Base-by-base conservation (phyloP, 2,329 filamentous ascomycete species). In the Ilyonectria destructans region DNA sequence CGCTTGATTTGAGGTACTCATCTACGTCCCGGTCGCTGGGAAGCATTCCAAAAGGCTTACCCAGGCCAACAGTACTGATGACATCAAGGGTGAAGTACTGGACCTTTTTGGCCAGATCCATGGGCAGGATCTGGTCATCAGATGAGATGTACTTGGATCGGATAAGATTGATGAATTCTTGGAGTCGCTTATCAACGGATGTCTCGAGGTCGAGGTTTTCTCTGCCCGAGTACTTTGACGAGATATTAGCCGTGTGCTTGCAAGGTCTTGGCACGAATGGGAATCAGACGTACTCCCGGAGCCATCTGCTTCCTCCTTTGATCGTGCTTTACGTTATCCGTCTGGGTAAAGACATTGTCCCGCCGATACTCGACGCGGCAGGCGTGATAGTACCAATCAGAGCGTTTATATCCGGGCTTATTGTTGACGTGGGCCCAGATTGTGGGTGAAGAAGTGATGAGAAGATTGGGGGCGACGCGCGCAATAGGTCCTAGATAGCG, bases 51-150 rank as follows among this genome's bases (percentile, higher is more conserved):
- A 87, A 88, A 0, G 83, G 57, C 15, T 81, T 77, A n/a, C 87
- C 86, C 17, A 88, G 82, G 0, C 85, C 84, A 17, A 89, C 77
- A 26, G 81, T 79, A 49, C 82, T 85, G 66, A 89, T 86, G 9
- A 88, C 85, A 69, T 89, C 88, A 2, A 89, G 77, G 0, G 86
- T 86, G 63, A 89, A 85, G 75, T 81, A 88, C 19, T 86, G 83
- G 0, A 85, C 76, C 62, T 85, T 85, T 17, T 78, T 74, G 9
- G 83, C 84, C 8, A 88, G 74, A 65, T 89, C 85, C 74, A 88
- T 81, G 0, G 77, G 80, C 6, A 73, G 70, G 10, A 77, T 69
- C 0, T 67, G 65, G 6, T 56, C 19, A 1, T 78, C 69, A 6
- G 70, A 77, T 0, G 82, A 82, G 2, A 83, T 70, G 61, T 88